phyloP scores from a whole-genome alignment of 768 basidiomycete genomes.

The Cantharellus anzutake region DNA sequence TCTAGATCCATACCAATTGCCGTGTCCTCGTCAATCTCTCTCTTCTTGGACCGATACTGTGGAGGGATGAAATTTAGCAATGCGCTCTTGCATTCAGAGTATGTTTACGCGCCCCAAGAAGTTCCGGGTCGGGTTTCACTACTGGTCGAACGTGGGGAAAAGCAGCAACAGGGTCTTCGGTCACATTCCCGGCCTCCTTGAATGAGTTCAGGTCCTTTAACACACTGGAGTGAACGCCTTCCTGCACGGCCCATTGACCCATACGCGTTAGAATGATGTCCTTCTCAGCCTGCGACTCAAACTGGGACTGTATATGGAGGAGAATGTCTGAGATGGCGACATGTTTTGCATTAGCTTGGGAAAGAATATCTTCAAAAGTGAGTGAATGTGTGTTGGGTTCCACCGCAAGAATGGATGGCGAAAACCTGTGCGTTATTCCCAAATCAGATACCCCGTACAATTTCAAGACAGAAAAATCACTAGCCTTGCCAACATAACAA shows the following conservation, averaged over 20 bases:
- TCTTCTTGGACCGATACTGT: background rate
- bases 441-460: background rate
- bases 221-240: background rate
- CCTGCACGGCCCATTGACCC: background rate
- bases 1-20: background rate
- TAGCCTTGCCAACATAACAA: conserved; percentile 37
- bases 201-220: background rate
- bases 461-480: conserved; percentile 10
- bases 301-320: background rate
- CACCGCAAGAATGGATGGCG: conserved; percentile 2
- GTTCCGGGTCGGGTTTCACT: background rate
- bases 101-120: background rate
- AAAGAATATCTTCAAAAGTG: background rate
- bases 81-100: background rate
- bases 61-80: background rate
- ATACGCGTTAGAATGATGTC: background rate
- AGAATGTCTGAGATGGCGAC: background rate
- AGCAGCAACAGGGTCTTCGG: background rate
- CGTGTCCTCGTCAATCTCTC: conserved; percentile 5
- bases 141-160: background rate
- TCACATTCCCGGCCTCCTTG: background rate
- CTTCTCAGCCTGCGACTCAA: background rate
- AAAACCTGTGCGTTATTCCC: too few relatives aligned
- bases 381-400: conserved; percentile 3
- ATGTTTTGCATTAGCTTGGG: background rate